Evolutionary conservation across 1,139 yeast genomes (phyloP).

Genomic region (Eremothecium coryli): DNA sequence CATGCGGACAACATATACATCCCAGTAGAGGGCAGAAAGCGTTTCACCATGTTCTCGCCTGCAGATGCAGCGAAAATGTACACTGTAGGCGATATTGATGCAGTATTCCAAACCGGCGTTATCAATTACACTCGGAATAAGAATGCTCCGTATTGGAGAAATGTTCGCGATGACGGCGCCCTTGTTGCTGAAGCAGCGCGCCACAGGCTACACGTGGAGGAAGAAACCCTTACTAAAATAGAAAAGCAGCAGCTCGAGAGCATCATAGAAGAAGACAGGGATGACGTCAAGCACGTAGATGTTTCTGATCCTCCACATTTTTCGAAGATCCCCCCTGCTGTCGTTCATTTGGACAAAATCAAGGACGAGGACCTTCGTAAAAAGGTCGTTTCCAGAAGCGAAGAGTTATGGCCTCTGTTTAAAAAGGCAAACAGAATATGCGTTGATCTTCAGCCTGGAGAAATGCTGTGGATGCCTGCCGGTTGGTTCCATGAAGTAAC

Average conservation of each 20-base stretch:
- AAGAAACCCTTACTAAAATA: conserved; percentile 13
- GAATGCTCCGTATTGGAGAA: conserved; percentile 50
- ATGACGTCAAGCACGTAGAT: conserved; percentile 14
- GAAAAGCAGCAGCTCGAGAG: conserved; percentile 15
- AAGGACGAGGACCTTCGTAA: conserved; percentile 23
- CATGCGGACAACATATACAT: conserved; percentile 68
- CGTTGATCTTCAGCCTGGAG: conserved; percentile 50
- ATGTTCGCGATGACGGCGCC: conserved; percentile 55
- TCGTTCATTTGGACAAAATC: conserved; percentile 51
- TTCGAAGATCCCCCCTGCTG: conserved; percentile 50
- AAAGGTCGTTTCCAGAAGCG: conserved; percentile 31
- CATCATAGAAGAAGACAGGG: conserved; percentile 19
- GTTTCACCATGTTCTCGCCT: conserved; percentile 61
- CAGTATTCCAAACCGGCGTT: conserved; percentile 49
- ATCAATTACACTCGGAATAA: conserved; percentile 50
- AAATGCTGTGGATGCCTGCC: conserved; percentile 60
- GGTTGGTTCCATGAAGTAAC: conserved; percentile 82
- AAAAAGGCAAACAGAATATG: conserved; percentile 35
- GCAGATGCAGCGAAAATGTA: conserved; percentile 46
- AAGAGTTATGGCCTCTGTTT: conserved; percentile 40
- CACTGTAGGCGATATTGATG: conserved; percentile 50
- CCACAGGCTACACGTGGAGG: conserved; percentile 18
- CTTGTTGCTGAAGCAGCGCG: conserved; percentile 39
- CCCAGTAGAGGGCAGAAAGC: conserved; percentile 48
- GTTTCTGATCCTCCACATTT: conserved; percentile 59